Conservation (phyloP, 2,329 filamentous ascomycete species). For the Neurospora sp. region DNA sequence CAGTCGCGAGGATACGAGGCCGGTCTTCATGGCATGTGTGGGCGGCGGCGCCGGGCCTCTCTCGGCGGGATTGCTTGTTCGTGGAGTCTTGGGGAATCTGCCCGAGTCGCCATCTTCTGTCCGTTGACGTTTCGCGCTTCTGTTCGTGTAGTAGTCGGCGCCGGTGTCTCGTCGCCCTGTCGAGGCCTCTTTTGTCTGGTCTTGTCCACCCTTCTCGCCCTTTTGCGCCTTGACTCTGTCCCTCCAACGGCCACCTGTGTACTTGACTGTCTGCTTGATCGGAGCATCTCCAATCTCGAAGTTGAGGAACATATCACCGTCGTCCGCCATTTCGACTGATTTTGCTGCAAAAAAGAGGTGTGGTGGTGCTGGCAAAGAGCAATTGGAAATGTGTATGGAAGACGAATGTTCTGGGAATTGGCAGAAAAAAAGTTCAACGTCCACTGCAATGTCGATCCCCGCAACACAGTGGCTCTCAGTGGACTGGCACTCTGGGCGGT, state of each 20-base stretch:
- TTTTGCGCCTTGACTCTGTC: slow-evolving; percentile 77
- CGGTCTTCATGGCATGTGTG: slow-evolving; percentile 19
- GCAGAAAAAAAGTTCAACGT: slow-evolving; percentile 9
- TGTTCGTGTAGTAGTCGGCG: slow-evolving; percentile 15
- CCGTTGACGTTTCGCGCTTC: slow-evolving; percentile 21
- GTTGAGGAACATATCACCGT: slow-evolving; percentile 80
- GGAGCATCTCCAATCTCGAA: slow-evolving; percentile 67
- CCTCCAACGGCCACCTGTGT: slow-evolving; percentile 90
- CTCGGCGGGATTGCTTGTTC: slow-evolving; percentile 18
- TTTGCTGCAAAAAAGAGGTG: background rate
- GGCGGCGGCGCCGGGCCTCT: slow-evolving; percentile 12
- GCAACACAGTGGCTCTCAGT: background rate
- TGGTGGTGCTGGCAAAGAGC: background rate
- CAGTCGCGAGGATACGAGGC: slow-evolving; percentile 68
- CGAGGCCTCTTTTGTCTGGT: slow-evolving; percentile 17
- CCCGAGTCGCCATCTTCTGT: slow-evolving; percentile 16
- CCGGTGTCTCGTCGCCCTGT: slow-evolving; percentile 7
- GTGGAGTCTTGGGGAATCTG: slow-evolving; percentile 20
- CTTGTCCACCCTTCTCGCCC: slow-evolving; percentile 27
- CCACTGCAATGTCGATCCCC: background rate
- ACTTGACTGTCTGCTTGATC: slow-evolving; percentile 50
- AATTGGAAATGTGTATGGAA: background rate
- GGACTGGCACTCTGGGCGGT: background rate
- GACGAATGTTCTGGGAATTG: background rate
- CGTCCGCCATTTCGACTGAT: slow-evolving; percentile 63